Evolutionary conservation across 192 early-diverging fungal genomes (phyloP).

Genomic region (Mortierella claussenii): DNA sequence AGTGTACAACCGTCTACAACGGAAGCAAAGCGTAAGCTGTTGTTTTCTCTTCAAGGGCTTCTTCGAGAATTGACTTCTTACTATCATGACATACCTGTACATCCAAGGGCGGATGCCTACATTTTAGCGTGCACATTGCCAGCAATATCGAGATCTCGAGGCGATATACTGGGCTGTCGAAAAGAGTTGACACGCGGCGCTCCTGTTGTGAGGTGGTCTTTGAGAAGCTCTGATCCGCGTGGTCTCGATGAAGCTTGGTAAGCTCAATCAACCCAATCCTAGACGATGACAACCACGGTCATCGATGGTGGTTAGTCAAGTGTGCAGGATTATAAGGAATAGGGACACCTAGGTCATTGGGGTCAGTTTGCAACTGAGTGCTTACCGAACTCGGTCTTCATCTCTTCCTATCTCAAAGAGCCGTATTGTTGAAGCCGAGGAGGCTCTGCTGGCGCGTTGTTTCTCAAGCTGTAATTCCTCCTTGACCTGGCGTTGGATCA

Average conservation of each 20-base stretch:
- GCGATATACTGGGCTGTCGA: slow-evolving; percentile 31
- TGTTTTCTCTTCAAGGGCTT: neutral
- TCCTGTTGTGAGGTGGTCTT: neutral
- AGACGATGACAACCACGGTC: neutral
- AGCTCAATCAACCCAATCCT: slow-evolving; percentile 37
- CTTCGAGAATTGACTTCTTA: neutral
- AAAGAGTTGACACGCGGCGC: neutral
- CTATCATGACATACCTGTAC: slow-evolving; percentile 17
- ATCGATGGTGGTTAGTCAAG: neutral
- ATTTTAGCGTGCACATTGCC: slow-evolving; percentile 13
- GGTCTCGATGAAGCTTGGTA: neutral
- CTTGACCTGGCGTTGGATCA: slow-evolving; percentile 47
- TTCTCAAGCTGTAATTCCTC: slow-evolving; percentile 45
- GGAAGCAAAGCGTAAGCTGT: neutral
- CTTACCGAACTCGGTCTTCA: slow-evolving; percentile 44
- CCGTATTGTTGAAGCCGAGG: neutral
- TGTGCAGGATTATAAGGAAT: no score
- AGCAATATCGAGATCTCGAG: slow-evolving; percentile 19
- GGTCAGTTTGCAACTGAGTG: no score
- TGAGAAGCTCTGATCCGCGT: neutral
- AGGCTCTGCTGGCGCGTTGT: neutral
- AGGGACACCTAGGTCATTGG: no score
- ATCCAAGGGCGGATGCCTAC: slow-evolving; percentile 18
- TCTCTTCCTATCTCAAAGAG: slow-evolving; percentile 28
- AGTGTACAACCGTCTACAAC: slow-evolving; percentile 14